Base-by-base conservation (phyloP, 2,329 filamentous ascomycete species). In the Plenodomus lindquistii region DNA sequence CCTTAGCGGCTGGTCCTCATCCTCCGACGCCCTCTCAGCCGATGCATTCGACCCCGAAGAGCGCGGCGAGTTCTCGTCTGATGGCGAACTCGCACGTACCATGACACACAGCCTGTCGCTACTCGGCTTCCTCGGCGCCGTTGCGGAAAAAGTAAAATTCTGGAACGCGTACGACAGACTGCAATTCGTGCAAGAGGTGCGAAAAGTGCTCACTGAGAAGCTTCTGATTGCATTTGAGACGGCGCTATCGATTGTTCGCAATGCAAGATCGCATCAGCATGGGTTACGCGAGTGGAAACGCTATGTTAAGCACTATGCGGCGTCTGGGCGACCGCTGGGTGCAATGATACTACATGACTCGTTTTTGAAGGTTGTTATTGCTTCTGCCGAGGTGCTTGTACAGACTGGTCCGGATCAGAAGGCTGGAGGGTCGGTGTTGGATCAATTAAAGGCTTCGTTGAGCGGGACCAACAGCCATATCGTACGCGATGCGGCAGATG, bases 341-440 rank as follows among this genome's bases (percentile, higher is more conserved):
- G 91, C 92, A 11, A 94, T 97, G 87, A 81, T 97, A 5, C 75
- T 99, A 18, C 91, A 96, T 69, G 85, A 90, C 64, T 91, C 87
- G 55, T 95, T 96, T 68, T 91, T 95, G 80, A 86, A 85, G 71
- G 82, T 97, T 24, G 79, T 97, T 11, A 86, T 91, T 27, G 85
- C 91, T 2, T 87, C 84, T 44, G 90, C 89, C 2, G 89, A 89
- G 13, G 80, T 93, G 21, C 77, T 93, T 51, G 79, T 90, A 16
- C 80, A 83, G 24, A 84, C 87, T 6, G 48, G 47, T 35, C 79
- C 81, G 5, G 76, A 81, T n/a, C 73, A 77, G 15, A 75, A 88
- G 31, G 79, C 81, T 43, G 79, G 82, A 35, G 78, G 79, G 13
- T 84, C 90, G 53, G 79, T 95, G 42, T 77, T 96, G 37, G 88